Evolutionary conservation across 352 stramenopile species (phyloP), one percentile per base, ranked within the genome.

Genomic region (Pythium utonaiense): DNA sequence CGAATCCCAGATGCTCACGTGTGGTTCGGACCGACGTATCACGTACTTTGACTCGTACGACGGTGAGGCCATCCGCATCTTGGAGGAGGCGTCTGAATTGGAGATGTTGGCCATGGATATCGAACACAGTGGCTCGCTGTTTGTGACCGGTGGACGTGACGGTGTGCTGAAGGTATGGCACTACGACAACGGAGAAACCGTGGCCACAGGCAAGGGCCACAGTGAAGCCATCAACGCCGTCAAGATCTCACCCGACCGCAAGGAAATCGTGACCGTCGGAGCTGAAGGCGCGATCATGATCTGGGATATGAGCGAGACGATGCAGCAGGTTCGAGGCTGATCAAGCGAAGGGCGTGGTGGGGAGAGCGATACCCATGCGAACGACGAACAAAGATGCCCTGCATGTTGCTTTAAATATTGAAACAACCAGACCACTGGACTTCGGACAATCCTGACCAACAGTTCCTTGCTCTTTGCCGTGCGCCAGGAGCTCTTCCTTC

Each of bases 31-130:
- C 66, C 87, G 93, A 50, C 97, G 98, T 59, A 89, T 99, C 59
- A 97, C 92, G 25, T 99, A 98, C 75, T 99, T 96, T 72, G 95
- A 99, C 71, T 91, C 95, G 31, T 98, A 94, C 62, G 94, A 98
- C 63, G 93, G 92, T 51, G 89, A 89, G 59, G 85, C 88, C 36
- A 98, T 99, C 59, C 88, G 96, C 22, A 89, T 98, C 61, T 76
- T 99, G 16, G 89, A 98, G 33, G 96, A 96, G 57, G 91, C 91
- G 3, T 74, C 92, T 25, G 86, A 96, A 14, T 53, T 55, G 21
- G 93, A 97, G 61, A 91, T 99, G 67, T 85, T 96, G 31, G 88
- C 91, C 25, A 88, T 99, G 66, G 93, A 98, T 75, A 95, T 99
- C 52, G 86, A 97, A 52, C 66, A 69, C 14, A 86, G 73, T 24